These are phyloP conservation scores for Starmera quercuum DNA, from an alignment of 805 yeast species.

Conservation along the genomic window DNA sequence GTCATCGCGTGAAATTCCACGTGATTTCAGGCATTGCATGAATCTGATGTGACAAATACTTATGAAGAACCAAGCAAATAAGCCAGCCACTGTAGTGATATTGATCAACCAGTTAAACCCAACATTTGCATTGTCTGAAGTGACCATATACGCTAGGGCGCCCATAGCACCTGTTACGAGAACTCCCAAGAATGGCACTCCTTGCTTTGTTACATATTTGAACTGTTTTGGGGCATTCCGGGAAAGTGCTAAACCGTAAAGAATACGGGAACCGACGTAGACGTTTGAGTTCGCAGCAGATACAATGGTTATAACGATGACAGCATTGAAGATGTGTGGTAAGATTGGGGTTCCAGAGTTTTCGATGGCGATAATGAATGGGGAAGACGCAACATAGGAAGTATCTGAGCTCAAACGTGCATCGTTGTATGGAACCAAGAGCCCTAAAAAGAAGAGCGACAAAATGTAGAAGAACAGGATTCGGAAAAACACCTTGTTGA, in stretches of 20 bases:
- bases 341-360: constrained; percentile 56
- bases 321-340: constrained; percentile 61
- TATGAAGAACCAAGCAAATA: constrained; percentile 61
- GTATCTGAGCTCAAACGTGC: constrained; percentile 28
- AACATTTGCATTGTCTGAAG: constrained; percentile 38
- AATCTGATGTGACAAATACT: constrained; percentile 51
- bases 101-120: constrained; percentile 64
- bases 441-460: constrained; percentile 55
- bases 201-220: constrained; percentile 40
- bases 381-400: constrained; percentile 46
- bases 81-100: constrained; percentile 60
- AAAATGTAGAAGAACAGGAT: constrained; percentile 53
- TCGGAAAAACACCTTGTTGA: constrained; percentile 56
- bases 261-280: constrained; percentile 58
- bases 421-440: constrained; percentile 58
- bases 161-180: constrained; percentile 49
- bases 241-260: constrained; percentile 51
- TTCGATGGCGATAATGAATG: constrained; percentile 58
- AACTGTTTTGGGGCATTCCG: constrained; percentile 50
- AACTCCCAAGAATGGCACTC: constrained; percentile 57
- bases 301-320: constrained; percentile 50
- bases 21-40: constrained; percentile 51
- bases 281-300: constrained; percentile 70
- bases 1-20: constrained; percentile 54
- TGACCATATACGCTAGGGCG: constrained; percentile 47